Evolutionary conservation across 345 rosid genomes (phyloP).

Genomic region (Citrus hindsii): DNA sequence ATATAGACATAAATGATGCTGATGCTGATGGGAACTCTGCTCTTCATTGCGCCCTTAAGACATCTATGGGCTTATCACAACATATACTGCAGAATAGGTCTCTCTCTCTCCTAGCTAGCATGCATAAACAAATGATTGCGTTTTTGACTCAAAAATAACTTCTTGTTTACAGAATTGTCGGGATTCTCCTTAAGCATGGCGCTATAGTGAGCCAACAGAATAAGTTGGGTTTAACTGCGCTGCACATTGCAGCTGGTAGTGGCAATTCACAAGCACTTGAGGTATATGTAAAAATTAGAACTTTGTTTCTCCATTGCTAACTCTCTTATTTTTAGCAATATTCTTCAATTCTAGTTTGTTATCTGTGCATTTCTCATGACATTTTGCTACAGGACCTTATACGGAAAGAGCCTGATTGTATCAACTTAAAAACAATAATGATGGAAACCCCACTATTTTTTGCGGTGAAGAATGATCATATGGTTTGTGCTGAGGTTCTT

Average conservation of each 20-base stretch:
- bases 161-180: slow-evolving; percentile 48
- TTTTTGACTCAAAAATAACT: slow-evolving; percentile 6
- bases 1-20: slow-evolving; percentile 49
- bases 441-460: slow-evolving; percentile 84
- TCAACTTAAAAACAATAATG: slow-evolving; percentile 50
- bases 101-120: slow-evolving; percentile 8
- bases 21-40: slow-evolving; percentile 76
- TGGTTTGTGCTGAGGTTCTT: slow-evolving; percentile 72
- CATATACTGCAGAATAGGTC: slow-evolving; percentile 47
- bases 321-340: background rate
- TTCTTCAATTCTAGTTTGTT: background rate
- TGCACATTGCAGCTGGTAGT: slow-evolving; percentile 72
- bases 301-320: background rate
- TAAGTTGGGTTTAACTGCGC: slow-evolving; percentile 64
- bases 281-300: slow-evolving; percentile 29
- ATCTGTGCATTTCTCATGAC: slow-evolving; percentile 8
- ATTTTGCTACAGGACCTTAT: slow-evolving; percentile 48
- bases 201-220: slow-evolving; percentile 56
- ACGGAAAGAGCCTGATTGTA: slow-evolving; percentile 42
- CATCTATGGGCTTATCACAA: slow-evolving; percentile 44
- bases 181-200: slow-evolving; percentile 57
- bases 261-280: slow-evolving; percentile 69
- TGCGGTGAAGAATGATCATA: slow-evolving; percentile 70
- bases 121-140: background rate
- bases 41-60: slow-evolving; percentile 68